Evolutionary conservation across 2,329 filamentous ascomycete genomes (phyloP), one percentile per base, ranked within the genome.

Genomic region (Plectosphaerella sp.): DNA sequence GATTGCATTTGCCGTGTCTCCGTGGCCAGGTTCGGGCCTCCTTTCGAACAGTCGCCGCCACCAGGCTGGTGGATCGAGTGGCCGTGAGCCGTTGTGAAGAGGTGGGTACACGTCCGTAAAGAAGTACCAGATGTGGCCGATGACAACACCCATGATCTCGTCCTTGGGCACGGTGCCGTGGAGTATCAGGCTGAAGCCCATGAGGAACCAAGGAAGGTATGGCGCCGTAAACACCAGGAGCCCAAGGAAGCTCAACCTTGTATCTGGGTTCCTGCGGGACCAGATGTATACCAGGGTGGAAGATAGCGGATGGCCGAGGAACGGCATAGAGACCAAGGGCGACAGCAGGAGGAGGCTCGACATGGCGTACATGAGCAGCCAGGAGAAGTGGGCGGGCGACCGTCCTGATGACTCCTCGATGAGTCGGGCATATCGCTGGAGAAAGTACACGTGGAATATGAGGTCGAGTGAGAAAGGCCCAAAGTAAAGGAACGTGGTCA

Each of bases 91-190:
- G 57, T 88, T 85, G 70, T 97, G 89, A 43, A 97, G 80, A 3
- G 91, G 89, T 4, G 94, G 94, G 69, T 96, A 99, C 15, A 99
- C 92, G 67, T 99, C 94, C 54, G 86, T 89, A 70, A 97, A 97
- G 74, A 97, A 99, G 70, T 97, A 99, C 88, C 92, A 97, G 41
- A 97, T 80, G 71, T 99, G 94, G 10, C 94, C 94, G 39, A 97
- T 92, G 10, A 94, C 84, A 15, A 97, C 91, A 4, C 94, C 94
- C 74, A 95, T 91, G 57, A 99, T 88, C 75, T 99, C 94, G 67
- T 97, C 94, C 71, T 95, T 96, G 4, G 94, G 94, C 42, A 97
- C 79, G 5, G 82, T 88, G 7, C 90, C 90, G 67, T 97, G 91
- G 67, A 97, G 80, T n/a, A 96, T 79, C 45, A 97, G 77, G 64